A percentile compares a stretch with the other conserved stretches of the same genome.
Conservation (phyloP, 345 rosid genomes). For the Erysimum cheiranthoides region DNA sequence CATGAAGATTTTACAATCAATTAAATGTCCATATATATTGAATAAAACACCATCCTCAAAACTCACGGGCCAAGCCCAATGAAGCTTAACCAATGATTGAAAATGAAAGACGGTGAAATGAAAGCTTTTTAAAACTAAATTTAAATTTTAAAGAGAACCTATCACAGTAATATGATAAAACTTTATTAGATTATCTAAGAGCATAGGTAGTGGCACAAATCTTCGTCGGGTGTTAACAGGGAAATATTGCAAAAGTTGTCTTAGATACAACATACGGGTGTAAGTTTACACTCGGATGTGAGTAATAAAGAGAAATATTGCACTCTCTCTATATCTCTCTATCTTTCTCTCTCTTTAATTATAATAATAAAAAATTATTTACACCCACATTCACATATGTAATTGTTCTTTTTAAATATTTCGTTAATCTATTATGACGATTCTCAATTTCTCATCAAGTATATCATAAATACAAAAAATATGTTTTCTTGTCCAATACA, state of each 20-base stretch:
- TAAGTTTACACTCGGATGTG: too few relatives aligned
- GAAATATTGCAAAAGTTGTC: too few relatives aligned
- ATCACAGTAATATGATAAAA: neutral
- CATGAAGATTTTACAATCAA: neutral
- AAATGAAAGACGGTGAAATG: constrained; percentile 1
- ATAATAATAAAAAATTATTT: too few relatives aligned
- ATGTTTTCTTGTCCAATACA: neutral
- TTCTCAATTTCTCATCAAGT: neutral
- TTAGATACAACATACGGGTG: too few relatives aligned
- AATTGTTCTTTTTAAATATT: neutral
- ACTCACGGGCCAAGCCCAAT: constrained; percentile 15
- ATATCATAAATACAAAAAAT: neutral
- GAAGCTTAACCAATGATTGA: neutral
- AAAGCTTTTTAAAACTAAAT: neutral
- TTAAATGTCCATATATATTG: neutral
- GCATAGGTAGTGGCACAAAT: too few relatives aligned
- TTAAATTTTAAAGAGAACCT: neutral
- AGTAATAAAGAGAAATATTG: too few relatives aligned
- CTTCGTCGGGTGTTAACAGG: too few relatives aligned
- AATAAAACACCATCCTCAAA: neutral
- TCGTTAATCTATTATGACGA: neutral
- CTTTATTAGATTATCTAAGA: neutral
- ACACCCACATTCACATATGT: too few relatives aligned
- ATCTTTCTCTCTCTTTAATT: too few relatives aligned
- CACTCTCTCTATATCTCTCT: too few relatives aligned